These are phyloP conservation scores for Zymoseptoria tritici DNA, from an alignment of 2,329 filamentous ascomycete species.

Conservation along the genomic window DNA sequence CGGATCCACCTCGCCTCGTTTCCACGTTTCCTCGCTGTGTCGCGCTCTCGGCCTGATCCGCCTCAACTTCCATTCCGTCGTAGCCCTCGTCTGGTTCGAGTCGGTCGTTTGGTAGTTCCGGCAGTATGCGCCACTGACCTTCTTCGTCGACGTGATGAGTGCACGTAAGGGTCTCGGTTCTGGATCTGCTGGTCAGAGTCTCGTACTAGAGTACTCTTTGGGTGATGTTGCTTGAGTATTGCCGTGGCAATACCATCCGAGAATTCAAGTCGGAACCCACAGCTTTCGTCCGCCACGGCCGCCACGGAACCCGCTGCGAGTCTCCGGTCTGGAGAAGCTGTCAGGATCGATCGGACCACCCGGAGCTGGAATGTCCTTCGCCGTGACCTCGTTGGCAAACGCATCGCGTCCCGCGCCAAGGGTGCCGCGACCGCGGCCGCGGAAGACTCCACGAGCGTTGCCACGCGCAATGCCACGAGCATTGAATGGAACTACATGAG, in stretches of 20 bases:
- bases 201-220: background rate
- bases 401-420: slow-evolving; percentile 20
- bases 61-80: background rate
- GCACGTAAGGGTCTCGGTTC: background rate
- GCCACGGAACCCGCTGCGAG: slow-evolving; percentile 21
- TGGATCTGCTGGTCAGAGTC: background rate
- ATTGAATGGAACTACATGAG: slow-evolving; percentile 11
- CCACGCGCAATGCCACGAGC: slow-evolving; percentile 19
- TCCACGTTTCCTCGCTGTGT: background rate
- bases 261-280: slow-evolving; percentile 29
- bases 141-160: background rate
- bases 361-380: slow-evolving; percentile 3
- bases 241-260: background rate
- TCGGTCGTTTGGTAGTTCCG: background rate
- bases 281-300: slow-evolving; percentile 27
- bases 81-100: background rate
- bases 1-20: background rate
- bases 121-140: background rate
- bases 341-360: slow-evolving; percentile 31
- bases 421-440: slow-evolving; percentile 19
- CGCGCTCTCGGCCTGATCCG: background rate
- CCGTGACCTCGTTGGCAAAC: slow-evolving; percentile 1
- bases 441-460: slow-evolving; percentile 17
- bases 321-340: slow-evolving; percentile 29
- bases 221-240: background rate